phyloP scores from a whole-genome alignment of 106 monocot species.

The Dactylorhiza incarnata region DNA sequence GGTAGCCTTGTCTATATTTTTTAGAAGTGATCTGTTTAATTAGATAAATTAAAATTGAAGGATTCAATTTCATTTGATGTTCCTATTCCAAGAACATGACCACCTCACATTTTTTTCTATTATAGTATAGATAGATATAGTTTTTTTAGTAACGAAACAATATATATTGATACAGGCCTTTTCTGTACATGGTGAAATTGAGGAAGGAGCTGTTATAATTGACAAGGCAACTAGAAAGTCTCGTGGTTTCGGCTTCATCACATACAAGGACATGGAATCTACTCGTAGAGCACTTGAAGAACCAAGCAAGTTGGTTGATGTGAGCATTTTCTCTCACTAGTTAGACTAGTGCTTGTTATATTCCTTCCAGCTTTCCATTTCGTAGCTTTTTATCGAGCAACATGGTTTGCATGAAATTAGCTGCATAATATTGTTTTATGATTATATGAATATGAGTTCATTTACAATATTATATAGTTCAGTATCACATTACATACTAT shows the following conservation, averaged over 20 bases:
- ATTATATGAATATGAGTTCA: too few species aligned
- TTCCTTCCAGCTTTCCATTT: neutral
- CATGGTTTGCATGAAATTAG: neutral
- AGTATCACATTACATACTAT: too few species aligned
- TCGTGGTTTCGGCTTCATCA: slow-evolving; percentile 56
- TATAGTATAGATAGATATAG: neutral
- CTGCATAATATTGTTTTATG: neutral
- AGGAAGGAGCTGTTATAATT: slow-evolving; percentile 52
- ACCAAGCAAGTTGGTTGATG: slow-evolving; percentile 52
- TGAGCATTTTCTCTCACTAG: slow-evolving; percentile 7
- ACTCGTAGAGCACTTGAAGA: slow-evolving; percentile 37
- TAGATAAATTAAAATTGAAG: too few species aligned
- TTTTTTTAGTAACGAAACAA: neutral
- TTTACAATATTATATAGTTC: too few species aligned
- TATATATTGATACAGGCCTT: slow-evolving; percentile 24
- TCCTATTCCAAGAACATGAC: too few species aligned
- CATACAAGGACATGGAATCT: slow-evolving; percentile 42
- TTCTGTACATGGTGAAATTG: slow-evolving; percentile 39
- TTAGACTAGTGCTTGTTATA: neutral
- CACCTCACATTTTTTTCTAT: too few species aligned
- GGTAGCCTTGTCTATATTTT: too few species aligned
- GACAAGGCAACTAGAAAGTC: slow-evolving; percentile 52
- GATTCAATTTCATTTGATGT: too few species aligned
- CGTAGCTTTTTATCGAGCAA: neutral
- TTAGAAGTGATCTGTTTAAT: too few species aligned